phyloP scores from a whole-genome alignment of 257 asterid species.

The Nemophila menziesii region DNA sequence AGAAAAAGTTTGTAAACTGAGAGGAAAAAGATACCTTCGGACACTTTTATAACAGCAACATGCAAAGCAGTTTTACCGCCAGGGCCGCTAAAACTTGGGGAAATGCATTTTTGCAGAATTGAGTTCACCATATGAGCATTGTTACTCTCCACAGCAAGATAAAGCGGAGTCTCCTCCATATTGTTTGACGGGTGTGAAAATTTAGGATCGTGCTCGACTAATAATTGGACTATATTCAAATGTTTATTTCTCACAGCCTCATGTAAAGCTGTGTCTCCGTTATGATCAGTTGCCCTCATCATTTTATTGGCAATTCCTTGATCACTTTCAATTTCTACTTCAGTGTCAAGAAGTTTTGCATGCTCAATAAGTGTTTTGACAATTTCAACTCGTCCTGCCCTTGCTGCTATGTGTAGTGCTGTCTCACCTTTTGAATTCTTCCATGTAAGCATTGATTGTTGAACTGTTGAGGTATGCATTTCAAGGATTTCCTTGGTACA shows the following conservation, averaged over 20 bases:
- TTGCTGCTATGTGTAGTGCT: conserved; percentile 4
- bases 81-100: conserved; percentile 3
- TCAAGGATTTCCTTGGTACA: not conserved
- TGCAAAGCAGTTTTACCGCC: too few species aligned
- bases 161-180: conserved; percentile 7
- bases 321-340: not conserved
- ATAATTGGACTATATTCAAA: not conserved
- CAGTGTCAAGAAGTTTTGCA: not conserved
- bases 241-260: conserved; percentile 4
- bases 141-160: conserved; percentile 8
- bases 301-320: not conserved
- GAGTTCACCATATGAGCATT: not conserved
- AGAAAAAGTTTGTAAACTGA: too few species aligned
- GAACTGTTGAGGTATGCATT: not conserved
- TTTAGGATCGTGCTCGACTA: conserved; percentile 3
- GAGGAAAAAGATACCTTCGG: too few species aligned
- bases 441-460: not conserved
- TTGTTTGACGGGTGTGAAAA: not conserved
- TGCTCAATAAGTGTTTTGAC: not conserved
- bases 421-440: not conserved
- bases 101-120: not conserved
- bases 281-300: not conserved
- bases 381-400: not conserved
- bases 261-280: conserved; percentile 10
- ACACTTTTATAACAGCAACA: too few species aligned